Evolutionary conservation across 2,329 filamentous ascomycete genomes (phyloP), one percentile per base, ranked within the genome.

Genomic region (Lasiodiplodia gonubiensis): DNA sequence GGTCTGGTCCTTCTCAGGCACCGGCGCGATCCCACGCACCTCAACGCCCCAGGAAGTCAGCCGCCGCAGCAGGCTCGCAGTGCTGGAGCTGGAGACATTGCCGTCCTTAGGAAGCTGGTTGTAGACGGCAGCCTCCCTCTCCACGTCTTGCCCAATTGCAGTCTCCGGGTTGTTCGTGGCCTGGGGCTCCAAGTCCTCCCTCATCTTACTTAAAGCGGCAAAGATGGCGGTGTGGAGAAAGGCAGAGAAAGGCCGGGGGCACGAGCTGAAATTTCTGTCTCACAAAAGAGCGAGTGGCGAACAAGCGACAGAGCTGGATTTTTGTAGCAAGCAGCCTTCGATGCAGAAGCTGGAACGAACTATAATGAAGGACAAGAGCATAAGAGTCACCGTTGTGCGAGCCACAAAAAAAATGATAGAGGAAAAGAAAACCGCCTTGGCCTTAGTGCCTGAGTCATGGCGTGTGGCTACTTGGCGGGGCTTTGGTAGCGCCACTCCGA

Each of bases 1-100:
- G 1, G 82, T 88, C 51, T 87, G 80, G 69, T 86, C 78, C 65
- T 86, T 83, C 25, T 83, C 69, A 1, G 86, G 84, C 25, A 89
- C 85, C 0, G 87, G 87, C 67, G 81, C 82, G 71, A 87, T 82
- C 4, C 87, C 87, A 68, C 75, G 71, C 11, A 78, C 65, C 53
- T 79, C 77, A 27, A 78, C 73, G 25, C 64, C 64, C 51, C 51
- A 57, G 2, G 49, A 53, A n/a, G 61, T 54, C 49, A 64, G 46
- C 42, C 27, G 53, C 12, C 49, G 48, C 11, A 64, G 35, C 16
- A 64, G 7, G 16, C n/a, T 37, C 18, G 46, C 18, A n/a, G 59
- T 49, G 42, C 42, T 61, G 12, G 55, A 60, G 35, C 37, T 61
- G 39, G 57, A 49, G 5, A n/a, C 57, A 18, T 37, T n/a, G 23